Evolutionary conservation across 2,329 filamentous ascomycete genomes (phyloP), one percentile per base, ranked within the genome.

Genomic region (Colletotrichum somersetense): DNA sequence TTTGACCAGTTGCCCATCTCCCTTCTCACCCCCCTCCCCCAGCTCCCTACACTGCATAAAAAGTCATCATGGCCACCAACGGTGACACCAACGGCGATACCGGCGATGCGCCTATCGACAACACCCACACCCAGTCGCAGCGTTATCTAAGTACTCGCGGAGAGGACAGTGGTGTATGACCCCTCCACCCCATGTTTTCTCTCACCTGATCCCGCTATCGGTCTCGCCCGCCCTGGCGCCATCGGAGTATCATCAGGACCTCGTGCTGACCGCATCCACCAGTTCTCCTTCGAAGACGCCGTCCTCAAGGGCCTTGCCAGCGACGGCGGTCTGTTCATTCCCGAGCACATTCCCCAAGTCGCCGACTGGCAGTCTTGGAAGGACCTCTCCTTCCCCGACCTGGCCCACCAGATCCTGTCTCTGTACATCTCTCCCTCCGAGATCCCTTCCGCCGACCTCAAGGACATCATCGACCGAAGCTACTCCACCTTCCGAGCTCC

Each of bases 221-320:
- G 46, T 71, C 38, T 46, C 55, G 42, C 71, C 35, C 18, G 8
- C 61, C 20, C 14, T 16, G 46, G 48, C 52, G 16, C 68, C 33
- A 14, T n/a, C 48, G 26, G 50, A 48, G 35, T 62, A 53, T 55
- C 42, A 18, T 40, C 46, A 30, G 50, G 33, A 18, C n/a, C 35
- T 23, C 10, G 52, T 59, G 64, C 72, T 74, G 65, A 74, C 63
- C 53, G 56, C 62, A 42, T 70, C 52, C 74, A 53, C 30, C 76
- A 95, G 92, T 88, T 97, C 76, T 95, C 94, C 64, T 97, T 98
- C 81, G 95, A 98, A 83, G 91, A 95, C 66, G 95, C 95, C 58
- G 94, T 97, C 52, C 87, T 97, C 75, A 97, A 97, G 82, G 95
- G 95, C 56, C 90, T 97, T 69, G 95, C 94, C 71, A 87, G 89